Conservation (phyloP, 2,329 filamentous ascomycete genomes). For the Microcera coccophila region DNA sequence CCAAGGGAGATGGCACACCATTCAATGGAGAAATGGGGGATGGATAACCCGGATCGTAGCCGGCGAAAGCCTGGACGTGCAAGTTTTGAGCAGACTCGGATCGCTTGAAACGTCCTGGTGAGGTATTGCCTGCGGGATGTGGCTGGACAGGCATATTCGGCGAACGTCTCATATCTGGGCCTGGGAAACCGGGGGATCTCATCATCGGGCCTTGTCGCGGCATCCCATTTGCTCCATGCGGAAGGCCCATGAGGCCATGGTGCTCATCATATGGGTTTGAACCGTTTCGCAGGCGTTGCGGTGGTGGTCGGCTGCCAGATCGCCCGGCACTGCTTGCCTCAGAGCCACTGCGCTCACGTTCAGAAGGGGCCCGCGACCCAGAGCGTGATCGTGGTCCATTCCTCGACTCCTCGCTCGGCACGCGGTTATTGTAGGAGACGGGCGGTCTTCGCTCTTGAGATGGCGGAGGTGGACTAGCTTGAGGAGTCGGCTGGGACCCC, state of each 20-base stretch:
- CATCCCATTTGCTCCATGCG: conserved; percentile 21
- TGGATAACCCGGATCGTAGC: conserved; percentile 38
- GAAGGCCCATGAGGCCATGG: conserved; percentile 22
- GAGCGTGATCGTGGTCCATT: conserved; percentile 27
- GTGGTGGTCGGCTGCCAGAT: conserved; percentile 38
- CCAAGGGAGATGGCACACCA: conserved; percentile 15
- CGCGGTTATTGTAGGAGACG: conserved; percentile 44
- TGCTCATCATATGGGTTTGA: conserved; percentile 37
- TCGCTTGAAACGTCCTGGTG: conserved; percentile 20
- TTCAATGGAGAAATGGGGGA: conserved; percentile 42
- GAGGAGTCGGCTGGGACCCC: conserved; percentile 18
- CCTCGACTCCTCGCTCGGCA: conserved; percentile 42
- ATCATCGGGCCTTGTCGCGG: conserved; percentile 32
- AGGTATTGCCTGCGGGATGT: conserved; percentile 21
- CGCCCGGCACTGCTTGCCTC: conserved; percentile 48
- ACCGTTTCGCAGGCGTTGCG: conserved; percentile 38
- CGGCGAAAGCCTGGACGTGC: conserved; percentile 17
- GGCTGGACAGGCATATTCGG: conserved; percentile 46
- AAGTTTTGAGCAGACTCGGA: conserved; percentile 16
- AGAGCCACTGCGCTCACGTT: conserved; percentile 53
- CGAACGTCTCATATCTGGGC: conserved; percentile 42
- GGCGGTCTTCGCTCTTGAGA: conserved; percentile 46
- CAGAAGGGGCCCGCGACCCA: conserved; percentile 34
- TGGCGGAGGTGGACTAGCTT: conserved; percentile 32
- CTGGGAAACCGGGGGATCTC: conserved; percentile 46